Conservation (phyloP, 495 filamentous ascomycete genomes). For the Talaromyces borbonicus region DNA sequence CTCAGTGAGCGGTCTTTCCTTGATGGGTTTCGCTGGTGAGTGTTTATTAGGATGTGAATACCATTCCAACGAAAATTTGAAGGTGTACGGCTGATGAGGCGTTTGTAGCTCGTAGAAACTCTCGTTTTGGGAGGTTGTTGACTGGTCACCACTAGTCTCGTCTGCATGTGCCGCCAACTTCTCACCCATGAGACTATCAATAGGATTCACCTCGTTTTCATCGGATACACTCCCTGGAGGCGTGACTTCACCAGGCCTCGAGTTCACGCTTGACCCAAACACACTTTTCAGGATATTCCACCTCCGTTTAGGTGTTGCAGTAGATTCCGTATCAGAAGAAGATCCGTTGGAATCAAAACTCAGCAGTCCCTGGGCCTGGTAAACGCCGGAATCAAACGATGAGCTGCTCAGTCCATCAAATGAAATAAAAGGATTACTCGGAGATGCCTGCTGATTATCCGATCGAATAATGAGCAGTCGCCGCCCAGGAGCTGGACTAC, state of each 20-base stretch:
- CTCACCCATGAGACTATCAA: conserved; percentile 14
- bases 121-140: too few relatives aligned
- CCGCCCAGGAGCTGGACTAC: conserved; percentile 81
- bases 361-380: conserved; percentile 29
- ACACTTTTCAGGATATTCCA: conserved; percentile 66
- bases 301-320: conserved; percentile 43
- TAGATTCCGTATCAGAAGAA: conserved; percentile 11
- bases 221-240: conserved; percentile 29
- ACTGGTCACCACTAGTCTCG: too few relatives aligned
- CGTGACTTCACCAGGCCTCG: conserved; percentile 19
- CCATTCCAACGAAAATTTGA: conserved; percentile 76
- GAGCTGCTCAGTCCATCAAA: conserved; percentile 50
- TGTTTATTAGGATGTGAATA: conserved; percentile 44
- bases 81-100: conserved; percentile 53
- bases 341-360: conserved; percentile 17
- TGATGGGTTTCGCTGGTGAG: conserved; percentile 17
- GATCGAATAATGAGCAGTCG: conserved; percentile 86
- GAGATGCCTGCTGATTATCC: conserved; percentile 53
- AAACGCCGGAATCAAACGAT: conserved; percentile 26
- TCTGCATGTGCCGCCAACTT: conserved; percentile 2
- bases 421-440: conserved; percentile 48
- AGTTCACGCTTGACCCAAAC: conserved; percentile 31
- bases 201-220: conserved; percentile 23
- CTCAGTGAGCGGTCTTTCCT: conserved; percentile 53
- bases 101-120: conserved; percentile 20